phyloP scores from a whole-genome alignment of 1,284 basidiomycete genomes.

The Volvariella surrecta region DNA sequence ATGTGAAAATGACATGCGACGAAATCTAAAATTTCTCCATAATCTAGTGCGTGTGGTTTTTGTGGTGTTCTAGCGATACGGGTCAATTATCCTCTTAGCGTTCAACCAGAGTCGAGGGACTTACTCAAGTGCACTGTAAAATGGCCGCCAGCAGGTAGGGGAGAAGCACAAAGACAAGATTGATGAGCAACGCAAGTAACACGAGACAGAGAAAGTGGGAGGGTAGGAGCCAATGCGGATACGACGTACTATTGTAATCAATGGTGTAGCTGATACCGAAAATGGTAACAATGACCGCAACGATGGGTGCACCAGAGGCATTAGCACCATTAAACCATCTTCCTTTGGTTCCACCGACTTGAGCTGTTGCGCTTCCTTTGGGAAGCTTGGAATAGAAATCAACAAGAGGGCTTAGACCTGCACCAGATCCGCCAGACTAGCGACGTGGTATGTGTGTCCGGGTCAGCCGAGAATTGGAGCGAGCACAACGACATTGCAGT shows the following conservation, averaged over 20 bases:
- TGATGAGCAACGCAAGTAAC: no score
- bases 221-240: constrained; percentile 8
- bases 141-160: no score
- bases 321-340: constrained; percentile 82
- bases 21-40: constrained; percentile 6
- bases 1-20: no score
- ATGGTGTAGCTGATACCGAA: constrained; percentile 84
- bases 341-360: constrained; percentile 64
- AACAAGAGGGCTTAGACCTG: constrained; percentile 78
- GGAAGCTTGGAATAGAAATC: constrained; percentile 94
- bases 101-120: constrained; percentile 18
- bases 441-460: neutral
- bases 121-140: constrained; percentile 70
- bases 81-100: constrained; percentile 13
- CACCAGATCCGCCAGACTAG: constrained; percentile 72
- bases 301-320: constrained; percentile 69
- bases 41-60: constrained; percentile 71
- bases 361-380: constrained; percentile 62
- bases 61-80: constrained; percentile 65
- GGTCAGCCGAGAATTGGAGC: constrained; percentile 6
- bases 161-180: no score
- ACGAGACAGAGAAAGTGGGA: no score
- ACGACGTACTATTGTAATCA: constrained; percentile 82
- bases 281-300: constrained; percentile 65
- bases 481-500: constrained; percentile 9